A percentile compares a stretch with the other conserved stretches of the same genome.
phyloP scores from a whole-genome alignment of 2,329 filamentous ascomycete species.

The Fusarium anguioides region DNA sequence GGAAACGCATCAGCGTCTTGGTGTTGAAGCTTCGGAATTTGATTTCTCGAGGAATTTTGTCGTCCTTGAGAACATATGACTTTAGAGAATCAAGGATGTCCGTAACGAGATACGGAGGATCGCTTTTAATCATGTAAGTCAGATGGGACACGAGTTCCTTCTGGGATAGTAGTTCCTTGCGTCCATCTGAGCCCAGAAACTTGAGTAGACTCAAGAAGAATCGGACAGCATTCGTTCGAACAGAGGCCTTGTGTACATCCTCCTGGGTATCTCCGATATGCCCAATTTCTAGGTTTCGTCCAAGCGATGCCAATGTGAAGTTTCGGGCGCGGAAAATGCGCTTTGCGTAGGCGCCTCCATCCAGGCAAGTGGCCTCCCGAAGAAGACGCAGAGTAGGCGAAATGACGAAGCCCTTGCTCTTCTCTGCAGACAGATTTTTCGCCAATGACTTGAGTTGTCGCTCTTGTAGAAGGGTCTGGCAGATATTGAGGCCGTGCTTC shows the following conservation, averaged over 20 bases:
- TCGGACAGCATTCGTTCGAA: constrained; percentile 83
- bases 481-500: constrained; percentile 79
- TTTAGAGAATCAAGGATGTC: constrained; percentile 80
- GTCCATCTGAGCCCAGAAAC: constrained; percentile 80
- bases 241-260: constrained; percentile 76
- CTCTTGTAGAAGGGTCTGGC: constrained; percentile 83
- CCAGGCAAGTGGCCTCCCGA: constrained; percentile 85
- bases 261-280: constrained; percentile 67
- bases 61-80: constrained; percentile 78
- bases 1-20: constrained; percentile 76
- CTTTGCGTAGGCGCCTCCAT: constrained; percentile 83
- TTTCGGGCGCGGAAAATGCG: constrained; percentile 82
- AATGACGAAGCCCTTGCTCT: constrained; percentile 87
- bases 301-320: constrained; percentile 82
- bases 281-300: constrained; percentile 81
- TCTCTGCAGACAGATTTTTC: constrained; percentile 81
- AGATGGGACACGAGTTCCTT: constrained; percentile 85
- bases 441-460: constrained; percentile 84
- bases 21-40: constrained; percentile 83
- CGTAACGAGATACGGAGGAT: constrained; percentile 78
- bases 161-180: constrained; percentile 83
- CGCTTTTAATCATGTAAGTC: constrained; percentile 80
- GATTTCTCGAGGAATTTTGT: constrained; percentile 74
- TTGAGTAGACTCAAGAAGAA: constrained; percentile 84
- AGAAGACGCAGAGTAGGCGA: constrained; percentile 88